Conservation (phyloP, 768 basidiomycete genomes). For the Boletus eberwhitei region DNA sequence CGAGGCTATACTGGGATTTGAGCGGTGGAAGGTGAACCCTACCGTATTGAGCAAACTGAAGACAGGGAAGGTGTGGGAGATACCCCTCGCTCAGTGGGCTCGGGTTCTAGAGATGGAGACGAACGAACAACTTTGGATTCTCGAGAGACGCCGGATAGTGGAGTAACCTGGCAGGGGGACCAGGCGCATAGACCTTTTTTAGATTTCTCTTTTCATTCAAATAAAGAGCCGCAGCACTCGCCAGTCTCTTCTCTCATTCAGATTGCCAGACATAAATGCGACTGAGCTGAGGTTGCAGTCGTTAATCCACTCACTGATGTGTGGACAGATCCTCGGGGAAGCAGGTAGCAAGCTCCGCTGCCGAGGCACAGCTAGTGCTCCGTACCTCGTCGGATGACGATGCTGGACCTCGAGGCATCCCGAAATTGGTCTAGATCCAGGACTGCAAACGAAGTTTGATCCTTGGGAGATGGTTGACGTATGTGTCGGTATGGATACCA, state of each 20-base stretch:
- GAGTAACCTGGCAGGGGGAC: not conserved
- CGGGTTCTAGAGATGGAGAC: constrained; percentile 37
- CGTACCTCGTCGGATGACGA: no score
- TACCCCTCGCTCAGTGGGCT: constrained; percentile 23
- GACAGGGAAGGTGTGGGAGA: constrained; percentile 20
- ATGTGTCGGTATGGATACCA: no score
- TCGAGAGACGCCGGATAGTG: constrained; percentile 32
- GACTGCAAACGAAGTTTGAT: no score
- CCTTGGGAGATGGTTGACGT: no score
- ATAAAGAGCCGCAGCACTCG: not conserved
- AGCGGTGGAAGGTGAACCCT: constrained; percentile 33
- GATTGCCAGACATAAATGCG: not conserved
- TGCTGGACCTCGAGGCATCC: no score
- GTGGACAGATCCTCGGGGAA: no score
- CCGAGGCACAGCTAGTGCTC: no score
- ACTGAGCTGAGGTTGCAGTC: not conserved
- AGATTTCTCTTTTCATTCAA: not conserved
- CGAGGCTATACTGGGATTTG: constrained; percentile 45
- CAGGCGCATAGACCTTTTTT: not conserved
- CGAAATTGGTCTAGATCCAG: no score
- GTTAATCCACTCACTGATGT: no score
- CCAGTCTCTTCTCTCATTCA: not conserved
- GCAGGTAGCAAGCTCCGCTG: no score
- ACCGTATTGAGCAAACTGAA: constrained; percentile 16
- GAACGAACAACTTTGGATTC: constrained; percentile 46